Base-by-base conservation (phyloP, 208 protist genomes). In the Trypanosoma mega region DNA sequence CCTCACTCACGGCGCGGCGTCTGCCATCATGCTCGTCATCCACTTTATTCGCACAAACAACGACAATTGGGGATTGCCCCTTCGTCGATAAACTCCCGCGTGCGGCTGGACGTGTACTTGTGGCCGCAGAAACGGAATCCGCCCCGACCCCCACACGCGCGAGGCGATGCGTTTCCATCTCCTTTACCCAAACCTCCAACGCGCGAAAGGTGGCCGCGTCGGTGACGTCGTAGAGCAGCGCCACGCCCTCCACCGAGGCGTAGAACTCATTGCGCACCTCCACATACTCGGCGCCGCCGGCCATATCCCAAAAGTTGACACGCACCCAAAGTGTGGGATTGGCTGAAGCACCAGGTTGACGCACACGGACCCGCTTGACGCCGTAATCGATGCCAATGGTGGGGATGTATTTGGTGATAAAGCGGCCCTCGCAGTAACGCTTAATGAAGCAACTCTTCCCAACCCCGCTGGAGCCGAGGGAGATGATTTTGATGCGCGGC, bases 371-470 rank as follows among this genome's bases (percentile, higher is more conserved):
- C 31, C 78, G 69, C 61, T 98, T 98, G 6, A 99, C 96, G 34
- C 97, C 97, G 52, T 96, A 99, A 77, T 99, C 97, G 50, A 99
- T 92, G 65, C 97, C 97, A 52, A 99, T 98, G 37, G 97, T 99
- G 16, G 91, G 78, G 37, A 98, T 93, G 78, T 99, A 98, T 67
- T 97, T 96, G 18, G 73, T 39, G 4, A 98, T 84, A 59, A 99
- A 99, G 61, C 96, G 76, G 6, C 85, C 87, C 68, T 99, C 97
- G 69, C 97, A 99, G 71, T 94, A 98, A 3, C 94, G 85, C 72
- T 99, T 99, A 29, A 99, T 96, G 7, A 98, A 41, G 56, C 96
- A 98, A 50, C 85, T 97, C 76, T 99, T 99, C 23, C 97, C 97
- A 0, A 91, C 81, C 26, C 83, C 82, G 14, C 72, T 63, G 30